These are phyloP conservation scores for Tuber umbilicatum DNA, from an alignment of 495 filamentous ascomycete genomes.

Conservation along the genomic window DNA sequence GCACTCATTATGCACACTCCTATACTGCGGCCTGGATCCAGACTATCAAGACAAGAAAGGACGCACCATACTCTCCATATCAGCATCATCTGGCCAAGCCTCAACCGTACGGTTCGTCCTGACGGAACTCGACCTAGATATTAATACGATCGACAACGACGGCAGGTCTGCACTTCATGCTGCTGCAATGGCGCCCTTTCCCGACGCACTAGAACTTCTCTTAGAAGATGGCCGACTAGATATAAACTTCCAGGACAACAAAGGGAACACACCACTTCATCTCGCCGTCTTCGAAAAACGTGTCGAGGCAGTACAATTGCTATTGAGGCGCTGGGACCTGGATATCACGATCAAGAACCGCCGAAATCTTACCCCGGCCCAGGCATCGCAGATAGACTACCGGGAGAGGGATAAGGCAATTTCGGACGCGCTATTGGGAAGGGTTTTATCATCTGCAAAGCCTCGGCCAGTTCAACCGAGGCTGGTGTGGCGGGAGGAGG, in stretches of 20 bases:
- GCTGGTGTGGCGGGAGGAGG: not conserved
- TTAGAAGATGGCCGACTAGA: not conserved
- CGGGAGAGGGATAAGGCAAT: not conserved
- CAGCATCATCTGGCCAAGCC: not conserved
- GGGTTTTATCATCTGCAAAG: not conserved
- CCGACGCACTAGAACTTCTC: not conserved
- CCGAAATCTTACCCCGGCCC: not conserved
- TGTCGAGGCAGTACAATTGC: not conserved
- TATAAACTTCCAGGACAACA: not conserved
- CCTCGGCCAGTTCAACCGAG: not conserved
- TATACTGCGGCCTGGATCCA: not conserved
- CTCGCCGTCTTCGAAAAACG: not conserved
- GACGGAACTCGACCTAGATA: not conserved
- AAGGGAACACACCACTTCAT: not conserved
- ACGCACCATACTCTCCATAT: not conserved
- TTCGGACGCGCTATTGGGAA: not conserved
- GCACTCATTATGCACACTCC: not conserved
- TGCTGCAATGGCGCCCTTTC: not conserved
- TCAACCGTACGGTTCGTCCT: not conserved
- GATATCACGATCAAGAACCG: not conserved
- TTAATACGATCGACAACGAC: not conserved
- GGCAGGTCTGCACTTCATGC: not conserved
- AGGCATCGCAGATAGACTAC: conserved; percentile 1
- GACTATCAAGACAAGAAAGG: not conserved
- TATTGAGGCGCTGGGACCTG: not conserved